Conservation (phyloP, 306 rosid genomes). For the Abrus pulchellus region DNA sequence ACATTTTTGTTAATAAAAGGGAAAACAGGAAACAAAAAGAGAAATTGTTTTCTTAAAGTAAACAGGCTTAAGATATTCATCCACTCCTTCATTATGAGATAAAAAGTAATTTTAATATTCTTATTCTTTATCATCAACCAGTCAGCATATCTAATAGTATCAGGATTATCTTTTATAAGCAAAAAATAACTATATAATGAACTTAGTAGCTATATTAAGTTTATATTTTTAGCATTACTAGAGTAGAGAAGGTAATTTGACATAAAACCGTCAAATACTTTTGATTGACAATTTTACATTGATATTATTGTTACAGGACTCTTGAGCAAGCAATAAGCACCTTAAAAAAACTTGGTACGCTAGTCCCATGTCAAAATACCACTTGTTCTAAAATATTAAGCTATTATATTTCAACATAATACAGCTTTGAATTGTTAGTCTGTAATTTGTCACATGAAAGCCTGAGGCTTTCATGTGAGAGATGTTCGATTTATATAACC, state of each 20-base stretch:
- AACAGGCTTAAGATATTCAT: slow-evolving; percentile 11
- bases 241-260: not conserved
- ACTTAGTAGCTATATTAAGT: slow-evolving; percentile 21
- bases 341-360: slow-evolving; percentile 21
- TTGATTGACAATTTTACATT: not conserved
- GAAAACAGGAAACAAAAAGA: not conserved
- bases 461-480: slow-evolving; percentile 30
- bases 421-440: slow-evolving; percentile 37
- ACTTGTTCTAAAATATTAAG: slow-evolving; percentile 15
- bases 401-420: slow-evolving; percentile 12
- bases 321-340: not conserved
- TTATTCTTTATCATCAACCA: slow-evolving; percentile 14
- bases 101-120: not conserved
- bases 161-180: not conserved
- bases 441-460: slow-evolving; percentile 28
- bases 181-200: not conserved
- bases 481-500: slow-evolving; percentile 21
- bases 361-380: slow-evolving; percentile 9
- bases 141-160: slow-evolving; percentile 3
- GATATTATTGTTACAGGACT: slow-evolving; percentile 24
- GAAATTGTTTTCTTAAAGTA: not conserved
- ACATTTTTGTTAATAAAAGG: not conserved
- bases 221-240: not conserved
- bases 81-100: not conserved
- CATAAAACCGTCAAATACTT: slow-evolving; percentile 26